Base-by-base conservation (phyloP, 2,329 filamentous ascomycete species). In the Aspergillus sp. region DNA sequence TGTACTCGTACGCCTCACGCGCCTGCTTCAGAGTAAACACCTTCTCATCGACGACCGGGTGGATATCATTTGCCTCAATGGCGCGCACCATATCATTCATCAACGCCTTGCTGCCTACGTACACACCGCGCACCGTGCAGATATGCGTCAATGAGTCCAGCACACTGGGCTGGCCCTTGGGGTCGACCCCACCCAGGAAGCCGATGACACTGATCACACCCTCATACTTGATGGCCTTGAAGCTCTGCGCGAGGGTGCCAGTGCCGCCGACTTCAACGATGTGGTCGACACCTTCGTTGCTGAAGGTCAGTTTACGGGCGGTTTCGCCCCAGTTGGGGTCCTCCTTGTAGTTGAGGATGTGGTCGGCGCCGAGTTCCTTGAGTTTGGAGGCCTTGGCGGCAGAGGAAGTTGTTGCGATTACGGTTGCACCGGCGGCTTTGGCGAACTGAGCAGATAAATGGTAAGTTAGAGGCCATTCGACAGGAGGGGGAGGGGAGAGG, bases 191-290 rank as follows among this genome's bases (percentile, higher is more conserved):
- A 10, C 73, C 76, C n/a, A 81, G 59, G 63, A 80, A 80, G 2
- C 79, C 79, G 47, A 81, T 79, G 48, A 81, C 72, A 48, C 62
- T 71, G 52, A 78, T 76, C 9, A 79, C 64, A 32, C 78, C 79
- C 52, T 80, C 79, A 29, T 73, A 71, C 44, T 69, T 70, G 48
- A 80, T 66, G 1, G 76, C 75, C 52, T 74, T 74, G 36, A 83
- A 64, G 2, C 72, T 75, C 58, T 83, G 73, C 3, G 67, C 56
- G 52, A 86, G 72, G 0, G 81, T 85, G n/a, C 71, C 73, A 0
- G 78, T 71, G 0, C 83, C 83, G 8, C 80, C 83, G n/a, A 85
- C 76, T 55, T 87, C 83, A 35, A 85, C 57, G 35, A 86, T 68
- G 50, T 82, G 72, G 55, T 85, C 76, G 5, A 83, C 77, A 8